A percentile compares a stretch with the other conserved stretches of the same genome.
Conservation (phyloP, 2,329 filamentous ascomycete genomes). For the Diaporthe helianthi region DNA sequence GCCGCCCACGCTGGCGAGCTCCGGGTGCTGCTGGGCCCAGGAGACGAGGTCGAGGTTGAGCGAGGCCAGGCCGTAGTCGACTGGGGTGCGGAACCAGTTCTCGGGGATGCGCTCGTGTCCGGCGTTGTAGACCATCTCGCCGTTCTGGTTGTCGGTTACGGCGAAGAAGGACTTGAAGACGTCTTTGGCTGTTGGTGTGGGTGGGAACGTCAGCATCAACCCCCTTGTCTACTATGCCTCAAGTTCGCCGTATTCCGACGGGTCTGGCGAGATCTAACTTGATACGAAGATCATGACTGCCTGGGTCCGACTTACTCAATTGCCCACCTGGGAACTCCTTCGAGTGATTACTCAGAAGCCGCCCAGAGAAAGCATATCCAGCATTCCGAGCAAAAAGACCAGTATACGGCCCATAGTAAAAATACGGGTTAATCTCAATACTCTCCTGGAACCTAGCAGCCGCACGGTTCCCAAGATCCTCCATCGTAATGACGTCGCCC, state of each 20-base stretch:
- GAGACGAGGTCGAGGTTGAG: constrained; percentile 49
- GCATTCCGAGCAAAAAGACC: constrained; percentile 57
- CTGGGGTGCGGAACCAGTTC: constrained; percentile 55
- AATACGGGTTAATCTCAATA: constrained; percentile 58
- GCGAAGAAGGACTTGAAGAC: constrained; percentile 55
- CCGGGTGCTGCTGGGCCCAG: constrained; percentile 48
- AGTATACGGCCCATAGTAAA: constrained; percentile 61
- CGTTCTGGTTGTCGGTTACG: constrained; percentile 48
- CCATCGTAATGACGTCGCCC: constrained; percentile 49
- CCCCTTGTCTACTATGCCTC: neutral
- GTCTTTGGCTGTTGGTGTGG: constrained; percentile 40
- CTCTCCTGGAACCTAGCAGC: constrained; percentile 54
- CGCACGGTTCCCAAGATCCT: constrained; percentile 51
- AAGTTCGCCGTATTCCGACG: accelerated
- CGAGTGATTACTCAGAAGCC: constrained; percentile 54
- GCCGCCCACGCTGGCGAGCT: constrained; percentile 45
- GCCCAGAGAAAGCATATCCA: constrained; percentile 52
- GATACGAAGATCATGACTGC: too few relatives aligned
- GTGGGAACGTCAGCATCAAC: too few relatives aligned
- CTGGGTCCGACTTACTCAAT: constrained; percentile 40
- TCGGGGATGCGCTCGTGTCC: constrained; percentile 60
- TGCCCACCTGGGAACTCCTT: constrained; percentile 38
- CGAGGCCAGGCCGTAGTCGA: constrained; percentile 54
- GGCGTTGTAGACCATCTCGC: constrained; percentile 47
- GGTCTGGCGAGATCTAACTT: neutral